A percentile compares a stretch with the other conserved stretches of the same genome.
These are phyloP conservation scores for Thelonectria blattea DNA, from an alignment of 2,329 filamentous ascomycete genomes.

Conservation along the genomic window DNA sequence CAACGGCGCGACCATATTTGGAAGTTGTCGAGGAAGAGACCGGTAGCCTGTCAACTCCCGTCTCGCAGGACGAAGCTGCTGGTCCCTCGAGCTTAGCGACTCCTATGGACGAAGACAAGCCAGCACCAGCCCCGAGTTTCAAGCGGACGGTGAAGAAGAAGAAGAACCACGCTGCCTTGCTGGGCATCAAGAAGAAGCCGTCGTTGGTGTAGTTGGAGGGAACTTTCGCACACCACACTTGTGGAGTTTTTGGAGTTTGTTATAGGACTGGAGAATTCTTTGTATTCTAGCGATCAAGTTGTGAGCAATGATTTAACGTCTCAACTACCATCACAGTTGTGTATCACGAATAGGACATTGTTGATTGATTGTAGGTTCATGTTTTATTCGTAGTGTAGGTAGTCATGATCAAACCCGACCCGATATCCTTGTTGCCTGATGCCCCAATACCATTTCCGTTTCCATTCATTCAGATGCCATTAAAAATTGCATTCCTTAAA, in stretches of 20 bases:
- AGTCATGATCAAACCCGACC: too few species aligned
- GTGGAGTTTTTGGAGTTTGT: neutral
- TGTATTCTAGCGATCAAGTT: too few species aligned
- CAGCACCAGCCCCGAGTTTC: constrained; percentile 71
- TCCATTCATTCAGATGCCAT: neutral
- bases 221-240: neutral
- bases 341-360: neutral
- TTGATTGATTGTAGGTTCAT: too few species aligned
- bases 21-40: constrained; percentile 58
- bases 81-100: constrained; percentile 25
- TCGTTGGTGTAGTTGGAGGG: constrained; percentile 54
- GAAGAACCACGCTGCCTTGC: constrained; percentile 74
- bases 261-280: neutral
- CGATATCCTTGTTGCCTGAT: neutral
- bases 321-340: too few species aligned
- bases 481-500: neutral
- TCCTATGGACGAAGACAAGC: constrained; percentile 35
- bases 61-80: constrained; percentile 23
- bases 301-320: too few species aligned
- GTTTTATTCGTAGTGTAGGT: too few species aligned
- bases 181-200: constrained; percentile 89
- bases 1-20: constrained; percentile 61
- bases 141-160: constrained; percentile 84
- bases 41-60: constrained; percentile 25
- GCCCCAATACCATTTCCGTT: neutral